These are phyloP conservation scores for Fusarium brachygibbosum DNA, from an alignment of 2,329 filamentous ascomycete species.

Conservation along the genomic window DNA sequence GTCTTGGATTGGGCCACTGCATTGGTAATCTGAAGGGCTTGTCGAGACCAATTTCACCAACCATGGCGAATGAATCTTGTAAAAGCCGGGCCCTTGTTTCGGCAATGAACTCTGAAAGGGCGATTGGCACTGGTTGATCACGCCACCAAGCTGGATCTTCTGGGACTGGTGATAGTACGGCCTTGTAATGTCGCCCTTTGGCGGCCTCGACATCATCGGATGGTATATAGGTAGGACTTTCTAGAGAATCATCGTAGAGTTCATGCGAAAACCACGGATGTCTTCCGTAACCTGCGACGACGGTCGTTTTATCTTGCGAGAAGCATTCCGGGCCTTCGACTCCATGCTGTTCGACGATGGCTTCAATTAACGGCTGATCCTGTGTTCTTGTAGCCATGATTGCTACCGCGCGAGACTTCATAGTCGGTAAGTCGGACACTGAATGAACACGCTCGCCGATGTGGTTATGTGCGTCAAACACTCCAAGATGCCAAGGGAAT, in stretches of 20 bases:
- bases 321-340: slow-evolving; percentile 2
- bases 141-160: slow-evolving; percentile 43
- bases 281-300: slow-evolving; percentile 43
- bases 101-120: slow-evolving; percentile 68
- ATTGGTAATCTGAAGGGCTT: slow-evolving; percentile 78
- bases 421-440: not conserved
- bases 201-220: slow-evolving; percentile 7
- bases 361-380: slow-evolving; percentile 35
- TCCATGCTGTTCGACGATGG: slow-evolving; percentile 18
- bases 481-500: slow-evolving; percentile 44
- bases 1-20: slow-evolving; percentile 58
- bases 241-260: slow-evolving; percentile 33
- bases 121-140: slow-evolving; percentile 68
- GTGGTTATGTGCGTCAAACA: slow-evolving; percentile 54
- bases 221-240: slow-evolving; percentile 1
- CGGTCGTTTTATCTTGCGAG: not conserved
- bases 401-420: slow-evolving; percentile 34
- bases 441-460: slow-evolving; percentile 36
- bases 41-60: slow-evolving; percentile 82
- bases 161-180: slow-evolving; percentile 24
- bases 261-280: slow-evolving; percentile 48
- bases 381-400: slow-evolving; percentile 48
- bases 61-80: slow-evolving; percentile 70
- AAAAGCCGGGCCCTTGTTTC: slow-evolving; percentile 68
- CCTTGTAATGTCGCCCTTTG: slow-evolving; percentile 41